Percentiles rank a stretch among this genome's conserved stretches.
These are phyloP conservation scores for Cryphonectria parasitica DNA, from an alignment of 2,329 filamentous ascomycete species.

Conservation along the genomic window DNA sequence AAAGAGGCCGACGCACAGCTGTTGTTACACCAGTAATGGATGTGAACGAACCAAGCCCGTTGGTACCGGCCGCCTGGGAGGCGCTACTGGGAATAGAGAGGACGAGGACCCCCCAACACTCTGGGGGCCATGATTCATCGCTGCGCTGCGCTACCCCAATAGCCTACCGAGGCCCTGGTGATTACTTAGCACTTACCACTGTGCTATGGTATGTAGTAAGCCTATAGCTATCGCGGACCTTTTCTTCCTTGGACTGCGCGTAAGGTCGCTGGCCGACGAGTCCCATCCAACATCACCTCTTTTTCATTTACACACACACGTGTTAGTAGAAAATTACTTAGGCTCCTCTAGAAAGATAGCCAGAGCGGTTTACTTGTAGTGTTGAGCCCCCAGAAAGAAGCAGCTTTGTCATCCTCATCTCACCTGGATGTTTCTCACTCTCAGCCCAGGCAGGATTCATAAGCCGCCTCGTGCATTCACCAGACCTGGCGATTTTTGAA, in stretches of 20 bases:
- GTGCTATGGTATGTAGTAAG: neutral
- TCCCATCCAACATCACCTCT: neutral
- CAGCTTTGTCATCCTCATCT: no score
- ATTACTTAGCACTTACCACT: neutral
- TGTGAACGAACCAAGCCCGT: neutral
- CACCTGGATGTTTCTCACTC: neutral
- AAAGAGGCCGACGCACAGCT: neutral
- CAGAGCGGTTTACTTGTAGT: no score
- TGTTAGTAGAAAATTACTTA: neutral
- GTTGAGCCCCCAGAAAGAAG: no score
- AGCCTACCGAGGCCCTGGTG: neutral
- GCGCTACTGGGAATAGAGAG: neutral
- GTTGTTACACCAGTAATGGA: neutral
- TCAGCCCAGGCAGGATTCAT: neutral
- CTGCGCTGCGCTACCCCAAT: neutral
- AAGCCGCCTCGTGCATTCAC: neutral
- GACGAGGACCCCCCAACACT: conserved; percentile 2
- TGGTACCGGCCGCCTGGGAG: conserved; percentile 3
- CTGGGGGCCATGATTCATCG: conserved; percentile 20
- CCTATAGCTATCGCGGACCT: neutral
- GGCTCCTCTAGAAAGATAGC: neutral
- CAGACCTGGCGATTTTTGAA: neutral
- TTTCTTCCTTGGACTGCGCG: neutral
- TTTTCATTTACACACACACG: neutral
- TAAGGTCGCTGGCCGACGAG: neutral